Percentiles rank a stretch among this genome's conserved stretches.
These are phyloP conservation scores for Cinnamomum chago DNA, from an alignment of 164 flowering plant species.

Conservation along the genomic window DNA sequence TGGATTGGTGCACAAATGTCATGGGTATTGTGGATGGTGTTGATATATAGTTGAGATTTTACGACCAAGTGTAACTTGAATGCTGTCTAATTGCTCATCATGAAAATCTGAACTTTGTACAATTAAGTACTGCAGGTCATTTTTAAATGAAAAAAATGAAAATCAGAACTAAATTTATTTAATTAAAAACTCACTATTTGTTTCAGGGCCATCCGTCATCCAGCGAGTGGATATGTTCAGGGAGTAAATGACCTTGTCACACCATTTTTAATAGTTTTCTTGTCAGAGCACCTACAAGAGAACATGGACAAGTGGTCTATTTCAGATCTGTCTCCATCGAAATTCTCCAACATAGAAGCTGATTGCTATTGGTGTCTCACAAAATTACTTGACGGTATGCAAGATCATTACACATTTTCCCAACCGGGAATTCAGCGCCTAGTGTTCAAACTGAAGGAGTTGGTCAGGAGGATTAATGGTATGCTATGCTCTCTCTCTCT, in stretches of 20 bases:
- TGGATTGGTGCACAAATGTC: too few species aligned
- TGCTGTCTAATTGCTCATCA: too few species aligned
- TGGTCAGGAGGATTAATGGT: constrained; percentile 96
- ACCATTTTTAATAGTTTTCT: constrained; percentile 90
- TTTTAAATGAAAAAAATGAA: too few species aligned
- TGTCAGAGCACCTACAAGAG: constrained; percentile 84
- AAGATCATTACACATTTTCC: constrained; percentile 98
- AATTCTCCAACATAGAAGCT: constrained; percentile 76
- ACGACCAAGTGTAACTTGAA: too few species aligned
- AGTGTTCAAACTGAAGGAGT: constrained; percentile 88
- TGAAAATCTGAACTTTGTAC: too few species aligned
- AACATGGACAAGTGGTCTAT: constrained; percentile 71
- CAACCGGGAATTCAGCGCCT: constrained; percentile 98
- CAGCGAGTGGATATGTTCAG: constrained; percentile 98
- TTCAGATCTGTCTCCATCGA: constrained; percentile 49
- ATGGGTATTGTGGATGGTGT: background rate
- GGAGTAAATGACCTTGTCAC: constrained; percentile 98
- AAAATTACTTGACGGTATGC: constrained; percentile 96
- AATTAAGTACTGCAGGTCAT: too few species aligned
- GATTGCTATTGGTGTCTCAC: constrained; percentile 98
- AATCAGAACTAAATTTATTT: background rate
- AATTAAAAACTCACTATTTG: background rate
- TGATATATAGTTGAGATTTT: too few species aligned
- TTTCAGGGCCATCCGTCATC: constrained; percentile 97
- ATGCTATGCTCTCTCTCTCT: constrained; percentile 6